Evolutionary conservation across 2,329 filamentous ascomycete species (phyloP), one percentile per base, ranked within the genome.

Genomic region (Dendryphion nanum): DNA sequence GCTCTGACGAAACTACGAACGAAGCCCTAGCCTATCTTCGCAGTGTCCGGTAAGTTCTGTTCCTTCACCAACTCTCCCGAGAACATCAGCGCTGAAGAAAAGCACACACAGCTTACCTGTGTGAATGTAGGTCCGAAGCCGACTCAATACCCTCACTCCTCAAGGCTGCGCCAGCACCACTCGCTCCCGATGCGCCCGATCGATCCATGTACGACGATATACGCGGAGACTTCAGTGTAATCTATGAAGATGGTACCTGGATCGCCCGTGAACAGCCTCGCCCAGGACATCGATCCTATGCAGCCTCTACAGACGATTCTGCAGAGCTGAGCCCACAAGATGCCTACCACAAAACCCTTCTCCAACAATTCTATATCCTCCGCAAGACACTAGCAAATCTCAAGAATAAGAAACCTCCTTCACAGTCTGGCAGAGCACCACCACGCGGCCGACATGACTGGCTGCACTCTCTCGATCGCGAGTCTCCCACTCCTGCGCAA

Each of bases 191-290:
- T 6, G 35, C 48, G 13, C 33, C 33, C 23, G 35, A 42, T 53
- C n/a, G n/a, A n/a, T n/a, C n/a, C n/a, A n/a, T n/a, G n/a, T n/a
- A n/a, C n/a, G 55, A 71, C 6, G 59, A 70, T 40, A 72, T 72
- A 5, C 45, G 65, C 15, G 74, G 75, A 37, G 78, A 84, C 52
- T 69, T 73, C 16, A 68, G 77, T 38, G 85, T 84, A 8, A 83
- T 80, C 56, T 93, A 87, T 60, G 71, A 81, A 13, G 86, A 95
- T 50, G 89, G 89, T 33, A 85, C 87, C 24, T 95, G 89, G 61
- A 79, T 84, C 17, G 72, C 76, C 3, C 75, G 79, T 0, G 67
- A 73, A 10, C 23, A n/a, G n/a, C n/a, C 23, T 8, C 23, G 23
- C 10, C 10, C n/a, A n/a, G 23, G n/a, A 26, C 23, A 26, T 26